Evolutionary conservation across 352 stramenopile genomes (phyloP).

Genomic region (Phytophthora ramorum): DNA sequence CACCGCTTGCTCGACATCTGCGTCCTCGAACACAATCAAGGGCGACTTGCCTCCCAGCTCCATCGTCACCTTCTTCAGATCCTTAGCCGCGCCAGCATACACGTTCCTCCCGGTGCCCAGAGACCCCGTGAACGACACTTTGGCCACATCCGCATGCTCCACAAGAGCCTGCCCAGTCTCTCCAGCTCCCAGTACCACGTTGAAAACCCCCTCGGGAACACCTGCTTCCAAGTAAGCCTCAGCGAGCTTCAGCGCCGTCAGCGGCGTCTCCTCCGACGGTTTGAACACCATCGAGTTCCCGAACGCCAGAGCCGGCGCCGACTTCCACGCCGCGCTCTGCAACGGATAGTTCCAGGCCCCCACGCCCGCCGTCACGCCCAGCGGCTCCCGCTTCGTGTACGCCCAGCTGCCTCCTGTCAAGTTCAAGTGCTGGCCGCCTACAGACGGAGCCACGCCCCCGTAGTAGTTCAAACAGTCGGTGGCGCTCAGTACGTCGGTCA

Average conservation of each 20-base stretch:
- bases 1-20: conserved; percentile 84
- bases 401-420: conserved; percentile 71
- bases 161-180: conserved; percentile 67
- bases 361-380: conserved; percentile 78
- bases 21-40: conserved; percentile 89
- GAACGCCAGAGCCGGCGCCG: conserved; percentile 79
- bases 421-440: conserved; percentile 78
- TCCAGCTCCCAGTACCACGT: conserved; percentile 74
- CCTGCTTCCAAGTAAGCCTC: conserved; percentile 76
- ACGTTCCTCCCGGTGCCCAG: conserved; percentile 73
- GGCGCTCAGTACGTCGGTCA: conserved; percentile 75
- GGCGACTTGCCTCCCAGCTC: conserved; percentile 92
- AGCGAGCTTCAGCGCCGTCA: conserved; percentile 71
- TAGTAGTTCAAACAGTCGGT: conserved; percentile 86
- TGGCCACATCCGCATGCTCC: conserved; percentile 57
- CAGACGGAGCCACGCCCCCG: conserved; percentile 61
- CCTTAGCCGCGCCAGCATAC: conserved; percentile 69
- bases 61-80: conserved; percentile 91
- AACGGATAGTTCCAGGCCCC: conserved; percentile 88
- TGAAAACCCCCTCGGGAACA: conserved; percentile 80
- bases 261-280: conserved; percentile 87
- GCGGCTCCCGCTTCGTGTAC: conserved; percentile 78
- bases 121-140: conserved; percentile 91
- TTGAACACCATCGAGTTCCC: conserved; percentile 95
- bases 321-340: conserved; percentile 85